Conservation (phyloP, 2,329 filamentous ascomycete genomes). For the Penicillium sp. region DNA sequence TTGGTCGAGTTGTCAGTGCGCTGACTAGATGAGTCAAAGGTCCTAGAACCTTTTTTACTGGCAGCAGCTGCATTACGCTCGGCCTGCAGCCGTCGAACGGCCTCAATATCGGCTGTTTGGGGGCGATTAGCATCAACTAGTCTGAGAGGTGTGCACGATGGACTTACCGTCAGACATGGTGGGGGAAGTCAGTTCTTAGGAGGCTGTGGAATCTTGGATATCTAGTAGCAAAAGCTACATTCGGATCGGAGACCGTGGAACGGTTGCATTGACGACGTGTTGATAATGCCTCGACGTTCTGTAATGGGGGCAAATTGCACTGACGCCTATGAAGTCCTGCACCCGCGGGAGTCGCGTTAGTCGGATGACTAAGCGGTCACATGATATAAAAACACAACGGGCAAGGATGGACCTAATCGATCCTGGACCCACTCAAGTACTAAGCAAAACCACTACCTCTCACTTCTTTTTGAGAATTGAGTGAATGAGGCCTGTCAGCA, state of each 20-base stretch:
- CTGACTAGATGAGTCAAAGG: conserved; percentile 72
- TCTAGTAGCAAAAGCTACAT: conserved; percentile 30
- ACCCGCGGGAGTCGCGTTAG: conserved; percentile 11
- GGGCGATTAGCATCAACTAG: conserved; percentile 18
- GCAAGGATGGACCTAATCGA: no score
- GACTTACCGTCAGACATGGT: conserved; percentile 43
- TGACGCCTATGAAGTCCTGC: conserved; percentile 10
- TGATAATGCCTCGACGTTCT: conserved; percentile 18
- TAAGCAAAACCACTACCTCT: no score
- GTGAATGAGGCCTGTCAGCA: no score
- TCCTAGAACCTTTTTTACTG: conserved; percentile 72
- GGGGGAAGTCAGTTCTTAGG: conserved; percentile 22
- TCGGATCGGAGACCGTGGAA: conserved; percentile 29
- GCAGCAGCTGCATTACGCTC: conserved; percentile 80
- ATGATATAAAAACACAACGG: neutral
- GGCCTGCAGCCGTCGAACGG: conserved; percentile 79
- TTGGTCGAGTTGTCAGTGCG: conserved; percentile 80
- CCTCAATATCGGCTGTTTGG: conserved; percentile 68
- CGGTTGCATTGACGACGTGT: conserved; percentile 22
- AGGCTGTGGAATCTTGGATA: conserved; percentile 24
- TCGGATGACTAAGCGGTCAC: conserved; percentile 14
- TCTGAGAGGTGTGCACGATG: conserved; percentile 8
- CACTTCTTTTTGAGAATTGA: no score
- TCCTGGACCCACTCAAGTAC: no score
- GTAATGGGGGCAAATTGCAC: conserved; percentile 19